Base-by-base conservation (phyloP, 2,329 filamentous ascomycete species). In the Fusarium buharicum region DNA sequence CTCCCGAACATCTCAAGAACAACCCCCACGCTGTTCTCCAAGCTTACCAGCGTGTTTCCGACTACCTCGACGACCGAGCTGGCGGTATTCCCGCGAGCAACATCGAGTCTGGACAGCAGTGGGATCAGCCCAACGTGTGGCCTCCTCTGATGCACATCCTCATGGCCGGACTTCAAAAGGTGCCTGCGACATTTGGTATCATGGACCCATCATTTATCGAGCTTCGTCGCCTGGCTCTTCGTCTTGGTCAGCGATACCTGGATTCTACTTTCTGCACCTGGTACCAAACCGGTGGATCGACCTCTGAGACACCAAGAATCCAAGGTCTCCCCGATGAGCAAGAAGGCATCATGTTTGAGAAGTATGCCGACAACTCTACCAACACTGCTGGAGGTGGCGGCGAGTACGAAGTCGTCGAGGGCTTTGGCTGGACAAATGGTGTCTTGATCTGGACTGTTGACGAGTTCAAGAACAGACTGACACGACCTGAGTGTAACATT, bases 51-150 rank as follows among this genome's bases (percentile, higher is more conserved):
- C 84, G 84, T 38, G 80, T 90, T 3, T 75, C 77, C 2, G 72
- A 76, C 50, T 81, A 85, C 30, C 81, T 90, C 6, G 78, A 83
- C 11, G 71, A 74, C 27, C 79, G 81, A 12, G 72, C 74, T 0
- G 87, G 88, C 31, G 86, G 82, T 31, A 84, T 90, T 39, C 80
- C 86, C 3, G 84, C 87, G 0, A 88, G 86, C 4, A 90, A 89
- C 68, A 76, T 86, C 53, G 68, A 73, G 40, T 85, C 86, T 0
- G 84, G 83, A 13, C 83, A 90, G 77, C 87, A 90, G 70, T 90
- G 88, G 88, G 88, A 90, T 51, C 82, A 89, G 71, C 87, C 87
- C 0, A 90, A 86, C 66, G 87, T 90, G 22, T 90, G 88, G 88
- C 87, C 88, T 11, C 86, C 87, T 4, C 79, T 89, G 45, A 84